Base-by-base conservation (phyloP, 176 grass and related monocot species). In the Triticum timopheevii region DNA sequence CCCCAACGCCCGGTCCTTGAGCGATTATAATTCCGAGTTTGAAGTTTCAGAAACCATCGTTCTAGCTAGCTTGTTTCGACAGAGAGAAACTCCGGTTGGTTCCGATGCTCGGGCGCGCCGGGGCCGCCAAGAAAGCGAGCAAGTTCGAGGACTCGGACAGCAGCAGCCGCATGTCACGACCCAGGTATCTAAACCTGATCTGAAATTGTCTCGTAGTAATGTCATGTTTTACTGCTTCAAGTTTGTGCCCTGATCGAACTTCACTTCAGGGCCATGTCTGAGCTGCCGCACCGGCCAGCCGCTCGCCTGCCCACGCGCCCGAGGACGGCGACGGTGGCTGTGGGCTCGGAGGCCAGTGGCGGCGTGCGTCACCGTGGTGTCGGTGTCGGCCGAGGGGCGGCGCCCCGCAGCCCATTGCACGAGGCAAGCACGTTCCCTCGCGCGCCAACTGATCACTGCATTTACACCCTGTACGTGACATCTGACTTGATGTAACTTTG, bases 371-470 rank as follows among this genome's bases (percentile, higher is more conserved):
- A 87, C 64, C 92, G 89, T 44, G 65, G 19, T 22, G 5, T 19
- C 59, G 86, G 78, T 15, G 86, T 23, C 63, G 85, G 86, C n/a
- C 90, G 87, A 22, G 90, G 62, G 3, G 81, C 87, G 38, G 77
- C 94, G 15, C 84, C 90, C 10, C 90, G 87, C 68, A 92, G 89
- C 66, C 77, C 88, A 13, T 13, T 92, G 54, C 90, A 91, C 31
- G 97, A 96, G 97, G 97, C 89, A 90, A 86, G 76, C 7, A 61
- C 30, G 38, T 13, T 72, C 20, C 35, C 34, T 0, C 58, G 34
- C 50, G 50, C 5, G 17, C 28, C 28, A 79, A 78, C 40, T 25
- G 22, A 86, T 17, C 77, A 22, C 3, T 71, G 2, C 38, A 56
- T 61, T 11, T 12, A 61, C 61, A 27, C 13, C 25, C 2, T 59